Evolutionary conservation across 2,329 filamentous ascomycete species (phyloP).

Genomic region (Fusarium metavorans): DNA sequence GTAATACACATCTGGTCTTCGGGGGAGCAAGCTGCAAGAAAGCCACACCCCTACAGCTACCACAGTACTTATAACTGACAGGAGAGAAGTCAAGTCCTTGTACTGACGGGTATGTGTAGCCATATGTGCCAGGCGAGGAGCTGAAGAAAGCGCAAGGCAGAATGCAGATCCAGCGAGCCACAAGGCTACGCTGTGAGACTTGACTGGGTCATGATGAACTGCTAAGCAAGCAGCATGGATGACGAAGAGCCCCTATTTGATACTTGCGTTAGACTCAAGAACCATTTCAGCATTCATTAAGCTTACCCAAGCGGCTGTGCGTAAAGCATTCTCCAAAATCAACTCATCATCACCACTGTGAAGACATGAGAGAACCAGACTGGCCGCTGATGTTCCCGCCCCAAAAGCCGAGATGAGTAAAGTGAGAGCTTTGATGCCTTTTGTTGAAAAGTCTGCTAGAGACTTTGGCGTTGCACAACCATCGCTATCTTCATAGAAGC

Average conservation of each 20-base stretch:
- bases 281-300: not conserved
- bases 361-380: slow-evolving; percentile 64
- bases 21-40: slow-evolving; percentile 67
- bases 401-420: slow-evolving; percentile 65
- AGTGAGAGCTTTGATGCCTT: slow-evolving; percentile 65
- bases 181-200: slow-evolving; percentile 64
- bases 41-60: slow-evolving; percentile 57
- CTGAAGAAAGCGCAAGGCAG: slow-evolving; percentile 55
- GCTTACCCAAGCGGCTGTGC: slow-evolving; percentile 71
- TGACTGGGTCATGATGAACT: slow-evolving; percentile 60
- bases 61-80: slow-evolving; percentile 58
- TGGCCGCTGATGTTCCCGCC: slow-evolving; percentile 63
- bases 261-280: not conserved
- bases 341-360: slow-evolving; percentile 49
- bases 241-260: slow-evolving; percentile 59
- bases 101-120: slow-evolving; percentile 42
- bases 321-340: slow-evolving; percentile 68
- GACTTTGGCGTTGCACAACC: slow-evolving; percentile 74
- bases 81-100: slow-evolving; percentile 55
- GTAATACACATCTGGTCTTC: slow-evolving; percentile 74
- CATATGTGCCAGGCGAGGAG: slow-evolving; percentile 57
- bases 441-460: slow-evolving; percentile 70
- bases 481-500: slow-evolving; percentile 75
- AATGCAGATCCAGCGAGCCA: slow-evolving; percentile 61
- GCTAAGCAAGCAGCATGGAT: slow-evolving; percentile 63